phyloP scores from a whole-genome alignment of 495 filamentous ascomycete species.

The Xylaria flabelliformis region DNA sequence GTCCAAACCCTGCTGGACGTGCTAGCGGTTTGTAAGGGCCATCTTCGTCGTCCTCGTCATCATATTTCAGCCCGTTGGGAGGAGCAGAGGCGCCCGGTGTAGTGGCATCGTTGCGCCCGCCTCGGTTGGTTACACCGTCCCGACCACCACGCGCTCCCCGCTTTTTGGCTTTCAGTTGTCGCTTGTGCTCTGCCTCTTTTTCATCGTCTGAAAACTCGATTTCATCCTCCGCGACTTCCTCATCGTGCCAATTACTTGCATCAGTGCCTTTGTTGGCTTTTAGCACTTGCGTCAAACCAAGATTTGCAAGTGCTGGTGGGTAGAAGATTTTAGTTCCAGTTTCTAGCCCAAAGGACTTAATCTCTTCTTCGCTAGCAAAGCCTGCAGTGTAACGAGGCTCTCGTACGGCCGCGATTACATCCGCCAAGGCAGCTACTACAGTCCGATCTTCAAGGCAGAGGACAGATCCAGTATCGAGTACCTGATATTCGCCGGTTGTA shows the following conservation, averaged over 20 bases:
- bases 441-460: constrained; percentile 79
- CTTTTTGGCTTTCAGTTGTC: constrained; percentile 65
- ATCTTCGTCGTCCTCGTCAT: constrained; percentile 72
- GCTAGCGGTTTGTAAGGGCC: constrained; percentile 72
- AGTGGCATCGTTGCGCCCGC: constrained; percentile 44
- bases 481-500: constrained; percentile 79
- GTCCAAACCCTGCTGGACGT: constrained; percentile 63
- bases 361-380: constrained; percentile 69
- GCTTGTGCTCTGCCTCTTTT: constrained; percentile 82
- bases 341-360: constrained; percentile 67
- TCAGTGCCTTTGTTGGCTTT: constrained; percentile 83
- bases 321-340: constrained; percentile 77
- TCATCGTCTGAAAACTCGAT: constrained; percentile 97
- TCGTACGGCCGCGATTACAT: constrained; percentile 81
- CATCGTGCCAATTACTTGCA: constrained; percentile 91
- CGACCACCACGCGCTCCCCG: constrained; percentile 49
- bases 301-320: constrained; percentile 72
- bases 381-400: constrained; percentile 81
- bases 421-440: constrained; percentile 78
- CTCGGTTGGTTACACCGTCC: constrained; percentile 41
- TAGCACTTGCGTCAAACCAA: constrained; percentile 82
- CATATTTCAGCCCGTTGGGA: constrained; percentile 45
- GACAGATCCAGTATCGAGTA: constrained; percentile 81
- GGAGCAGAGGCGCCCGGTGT: constrained; percentile 44
- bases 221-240: constrained; percentile 85